phyloP scores from a whole-genome alignment of 441 rosid species.

The Isatis lusitanica region DNA sequence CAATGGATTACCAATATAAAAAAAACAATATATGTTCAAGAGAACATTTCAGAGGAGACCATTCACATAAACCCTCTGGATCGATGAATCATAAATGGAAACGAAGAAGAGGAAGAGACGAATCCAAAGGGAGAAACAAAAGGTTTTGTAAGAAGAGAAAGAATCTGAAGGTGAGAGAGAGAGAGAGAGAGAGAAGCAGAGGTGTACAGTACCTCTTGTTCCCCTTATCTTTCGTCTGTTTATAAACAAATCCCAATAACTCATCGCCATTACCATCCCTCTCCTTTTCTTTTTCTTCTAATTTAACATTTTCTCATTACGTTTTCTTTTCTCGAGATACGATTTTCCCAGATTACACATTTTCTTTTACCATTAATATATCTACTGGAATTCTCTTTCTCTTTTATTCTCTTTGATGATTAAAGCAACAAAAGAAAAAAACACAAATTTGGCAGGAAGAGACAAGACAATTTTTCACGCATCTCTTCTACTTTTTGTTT shows the following conservation, averaged over 20 bases:
- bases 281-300: background rate
- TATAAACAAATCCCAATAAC: constrained; percentile 34
- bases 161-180: background rate
- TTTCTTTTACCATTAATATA: background rate
- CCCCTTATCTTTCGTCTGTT: constrained; percentile 33
- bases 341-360: constrained; percentile 7
- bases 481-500: background rate
- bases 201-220: constrained; percentile 14
- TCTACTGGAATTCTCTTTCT: background rate
- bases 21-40: background rate
- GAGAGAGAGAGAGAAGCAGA: constrained; percentile 18
- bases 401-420: background rate
- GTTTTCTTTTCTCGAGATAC: constrained; percentile 8
- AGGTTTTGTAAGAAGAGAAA: background rate
- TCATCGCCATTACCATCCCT: constrained; percentile 34
- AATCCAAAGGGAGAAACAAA: background rate
- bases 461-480: background rate
- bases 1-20: constrained; percentile 25
- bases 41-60: constrained; percentile 1
- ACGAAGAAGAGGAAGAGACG: background rate
- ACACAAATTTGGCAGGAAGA: background rate
- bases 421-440: background rate
- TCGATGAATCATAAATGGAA: constrained; percentile 6
- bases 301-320: background rate
- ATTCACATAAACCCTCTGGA: constrained; percentile 27